phyloP scores from a whole-genome alignment of 1,284 basidiomycete species.

The Mycena sp. region DNA sequence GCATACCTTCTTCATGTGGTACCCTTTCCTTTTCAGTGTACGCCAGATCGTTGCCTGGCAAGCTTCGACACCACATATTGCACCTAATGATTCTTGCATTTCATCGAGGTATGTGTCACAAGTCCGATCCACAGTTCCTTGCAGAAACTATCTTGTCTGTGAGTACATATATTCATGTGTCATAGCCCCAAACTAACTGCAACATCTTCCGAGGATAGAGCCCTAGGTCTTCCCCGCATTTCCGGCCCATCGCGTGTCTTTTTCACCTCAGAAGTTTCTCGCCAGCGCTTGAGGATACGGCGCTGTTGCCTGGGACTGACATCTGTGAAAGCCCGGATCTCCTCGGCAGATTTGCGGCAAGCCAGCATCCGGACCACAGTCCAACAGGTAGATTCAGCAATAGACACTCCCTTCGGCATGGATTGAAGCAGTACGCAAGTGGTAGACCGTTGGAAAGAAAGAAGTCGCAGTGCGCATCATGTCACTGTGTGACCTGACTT shows the following conservation, averaged over 20 bases:
- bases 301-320: conserved; percentile 7
- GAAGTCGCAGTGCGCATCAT: background rate
- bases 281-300: conserved; percentile 10
- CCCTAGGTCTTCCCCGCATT: background rate
- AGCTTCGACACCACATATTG: conserved; percentile 25
- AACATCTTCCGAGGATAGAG: background rate
- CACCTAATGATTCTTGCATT: conserved; percentile 27
- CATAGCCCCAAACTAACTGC: background rate
- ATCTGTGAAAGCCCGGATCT: conserved; percentile 8
- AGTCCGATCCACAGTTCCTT: conserved; percentile 22
- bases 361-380: conserved; percentile 11
- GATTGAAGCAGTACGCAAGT: background rate
- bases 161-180: background rate
- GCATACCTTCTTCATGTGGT: conserved; percentile 39
- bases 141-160: conserved; percentile 19
- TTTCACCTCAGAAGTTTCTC: background rate
- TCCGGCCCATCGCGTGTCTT: background rate
- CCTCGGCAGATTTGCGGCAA: background rate
- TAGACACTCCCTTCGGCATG: conserved; percentile 8
- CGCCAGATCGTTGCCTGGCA: conserved; percentile 34
- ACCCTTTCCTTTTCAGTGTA: conserved; percentile 27
- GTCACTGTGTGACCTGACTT: background rate
- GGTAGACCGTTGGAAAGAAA: background rate
- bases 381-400: conserved; percentile 14
- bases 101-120: conserved; percentile 30